Evolutionary conservation across 257 asterid genomes (phyloP).

Genomic region (Solanum lycopersicoides): DNA sequence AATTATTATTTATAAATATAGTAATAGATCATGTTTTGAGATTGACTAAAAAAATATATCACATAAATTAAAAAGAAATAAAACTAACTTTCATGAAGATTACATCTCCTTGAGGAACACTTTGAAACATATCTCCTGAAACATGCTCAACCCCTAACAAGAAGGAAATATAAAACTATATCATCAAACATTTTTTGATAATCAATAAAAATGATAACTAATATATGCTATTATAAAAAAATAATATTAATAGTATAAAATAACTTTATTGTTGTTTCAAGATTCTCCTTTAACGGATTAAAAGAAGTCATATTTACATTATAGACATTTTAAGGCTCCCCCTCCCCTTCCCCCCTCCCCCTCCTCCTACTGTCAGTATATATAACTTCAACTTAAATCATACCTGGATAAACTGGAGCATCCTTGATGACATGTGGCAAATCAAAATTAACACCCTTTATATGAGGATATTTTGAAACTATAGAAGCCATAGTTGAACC

Average conservation of each 20-base stretch:
- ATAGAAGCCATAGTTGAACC: background rate
- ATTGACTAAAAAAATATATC: background rate
- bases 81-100: conserved; percentile 2
- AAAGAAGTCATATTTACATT: background rate
- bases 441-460: conserved; percentile 5
- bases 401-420: background rate
- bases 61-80: background rate
- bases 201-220: background rate
- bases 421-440: conserved; percentile 1
- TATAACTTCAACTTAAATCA: background rate
- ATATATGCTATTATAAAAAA: background rate
- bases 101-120: conserved; percentile 11
- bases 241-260: background rate
- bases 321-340: background rate
- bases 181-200: background rate
- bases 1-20: background rate
- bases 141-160: conserved; percentile 13
- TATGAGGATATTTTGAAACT: background rate
- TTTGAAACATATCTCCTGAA: conserved; percentile 13
- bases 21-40: no score
- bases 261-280: background rate
- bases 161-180: background rate
- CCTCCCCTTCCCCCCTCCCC: rapidly evolving
- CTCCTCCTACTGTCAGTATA: background rate
- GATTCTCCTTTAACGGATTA: background rate